Percentiles rank a stretch among this genome's conserved stretches.
Evolutionary conservation across 371 early-diverging fungal genomes (phyloP).

Genomic region (Nematocida ironsii): DNA sequence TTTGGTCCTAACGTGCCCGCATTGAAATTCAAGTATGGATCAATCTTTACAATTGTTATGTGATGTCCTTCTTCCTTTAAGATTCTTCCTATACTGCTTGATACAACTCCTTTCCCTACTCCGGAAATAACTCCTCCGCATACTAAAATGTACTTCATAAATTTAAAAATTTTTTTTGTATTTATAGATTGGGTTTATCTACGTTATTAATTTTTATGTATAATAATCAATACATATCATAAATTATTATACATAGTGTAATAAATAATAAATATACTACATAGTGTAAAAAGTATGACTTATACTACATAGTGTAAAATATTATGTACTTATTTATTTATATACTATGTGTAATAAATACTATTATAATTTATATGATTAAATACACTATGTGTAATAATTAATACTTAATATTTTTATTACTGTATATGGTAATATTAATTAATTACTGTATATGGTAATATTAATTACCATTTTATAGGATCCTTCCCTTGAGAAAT

Average conservation of each 20-base stretch:
- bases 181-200: conserved; percentile 37
- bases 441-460: too few relatives aligned
- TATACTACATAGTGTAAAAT: too few relatives aligned
- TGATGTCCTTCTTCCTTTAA: conserved; percentile 85
- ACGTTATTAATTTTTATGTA: neutral
- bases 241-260: too few relatives aligned
- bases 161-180: conserved; percentile 26
- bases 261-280: too few relatives aligned
- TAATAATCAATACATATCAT: too few relatives aligned
- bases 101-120: conserved; percentile 96
- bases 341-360: too few relatives aligned
- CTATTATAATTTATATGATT: too few relatives aligned
- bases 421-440: too few relatives aligned
- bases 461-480: conserved; percentile 74
- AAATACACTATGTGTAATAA: too few relatives aligned
- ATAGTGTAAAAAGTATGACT: too few relatives aligned
- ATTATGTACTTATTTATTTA: too few relatives aligned
- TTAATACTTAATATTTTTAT: too few relatives aligned
- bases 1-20: conserved; percentile 91
- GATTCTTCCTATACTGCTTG: conserved; percentile 88
- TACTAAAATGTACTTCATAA: conserved; percentile 81
- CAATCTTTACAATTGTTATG: conserved; percentile 97
- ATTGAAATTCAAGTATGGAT: conserved; percentile 97
- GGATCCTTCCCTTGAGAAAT: conserved; percentile 71
- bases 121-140: conserved; percentile 96